Conservation (phyloP, 352 stramenopile species). For the Globisporangium paddicum region DNA sequence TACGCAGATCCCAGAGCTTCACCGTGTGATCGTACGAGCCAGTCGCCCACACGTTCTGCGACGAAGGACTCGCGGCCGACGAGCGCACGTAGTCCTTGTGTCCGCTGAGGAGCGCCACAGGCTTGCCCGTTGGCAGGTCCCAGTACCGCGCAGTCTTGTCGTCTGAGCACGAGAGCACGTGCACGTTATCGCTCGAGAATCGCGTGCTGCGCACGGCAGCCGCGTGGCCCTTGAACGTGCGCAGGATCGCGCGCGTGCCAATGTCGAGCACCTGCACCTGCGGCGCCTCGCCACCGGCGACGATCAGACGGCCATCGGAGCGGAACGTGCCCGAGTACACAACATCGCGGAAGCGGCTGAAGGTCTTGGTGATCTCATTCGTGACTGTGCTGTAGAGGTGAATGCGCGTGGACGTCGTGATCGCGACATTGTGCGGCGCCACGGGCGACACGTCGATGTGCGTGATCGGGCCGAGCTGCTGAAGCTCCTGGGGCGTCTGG, state of each 20-base stretch:
- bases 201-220: conserved; percentile 66
- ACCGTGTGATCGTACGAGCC: conserved; percentile 93
- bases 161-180: conserved; percentile 88
- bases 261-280: conserved; percentile 87
- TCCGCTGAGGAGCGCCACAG: conserved; percentile 62
- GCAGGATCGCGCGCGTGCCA: conserved; percentile 75
- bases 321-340: conserved; percentile 86
- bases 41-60: conserved; percentile 79
- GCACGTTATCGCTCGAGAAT: conserved; percentile 80
- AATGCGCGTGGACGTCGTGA: conserved; percentile 85
- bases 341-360: conserved; percentile 84
- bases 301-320: conserved; percentile 84
- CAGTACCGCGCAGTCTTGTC: conserved; percentile 88
- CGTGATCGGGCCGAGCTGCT: conserved; percentile 80
- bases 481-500: conserved; percentile 72
- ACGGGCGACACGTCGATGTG: conserved; percentile 82
- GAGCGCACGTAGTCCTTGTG: conserved; percentile 90
- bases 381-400: conserved; percentile 80
- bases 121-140: conserved; percentile 84
- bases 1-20: conserved; percentile 89
- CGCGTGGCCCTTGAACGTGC: conserved; percentile 85
- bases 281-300: conserved; percentile 70
- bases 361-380: conserved; percentile 86
- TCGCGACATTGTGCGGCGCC: conserved; percentile 77
- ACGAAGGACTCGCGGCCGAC: conserved; percentile 63